Evolutionary conservation across 73 alveolate species (phyloP).

Genomic region (Paramecium pentaurelia): DNA sequence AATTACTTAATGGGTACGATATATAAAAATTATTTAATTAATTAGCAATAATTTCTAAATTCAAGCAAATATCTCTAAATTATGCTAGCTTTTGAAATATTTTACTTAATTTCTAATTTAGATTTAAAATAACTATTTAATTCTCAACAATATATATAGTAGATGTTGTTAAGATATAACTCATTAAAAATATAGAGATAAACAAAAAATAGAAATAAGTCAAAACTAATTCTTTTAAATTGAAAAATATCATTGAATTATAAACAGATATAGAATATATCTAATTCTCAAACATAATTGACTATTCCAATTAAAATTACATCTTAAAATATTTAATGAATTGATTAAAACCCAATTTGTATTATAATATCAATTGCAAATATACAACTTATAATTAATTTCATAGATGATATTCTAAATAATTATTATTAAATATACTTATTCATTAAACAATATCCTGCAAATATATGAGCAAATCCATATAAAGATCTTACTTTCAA

Average conservation of each 20-base stretch:
- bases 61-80: neutral
- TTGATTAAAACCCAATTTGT: neutral
- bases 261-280: neutral
- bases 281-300: slow-evolving; percentile 1
- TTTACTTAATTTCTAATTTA: no score
- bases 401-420: slow-evolving; percentile 4
- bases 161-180: no score
- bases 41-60: no score
- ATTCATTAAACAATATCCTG: slow-evolving; percentile 43
- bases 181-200: neutral
- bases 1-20: no score
- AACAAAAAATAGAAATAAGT: no score
- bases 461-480: slow-evolving; percentile 36
- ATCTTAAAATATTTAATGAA: neutral
- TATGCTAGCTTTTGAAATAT: neutral
- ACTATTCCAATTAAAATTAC: slow-evolving; percentile 15
- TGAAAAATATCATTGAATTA: neutral
- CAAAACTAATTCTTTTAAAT: no score
- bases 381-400: neutral
- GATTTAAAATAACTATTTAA: no score
- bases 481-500: neutral
- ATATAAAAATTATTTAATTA: no score
- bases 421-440: neutral
- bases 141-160: no score
- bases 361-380: neutral